Evolutionary conservation across 805 yeast species (phyloP).

Genomic region (Aciculoconidium aculeatum): DNA sequence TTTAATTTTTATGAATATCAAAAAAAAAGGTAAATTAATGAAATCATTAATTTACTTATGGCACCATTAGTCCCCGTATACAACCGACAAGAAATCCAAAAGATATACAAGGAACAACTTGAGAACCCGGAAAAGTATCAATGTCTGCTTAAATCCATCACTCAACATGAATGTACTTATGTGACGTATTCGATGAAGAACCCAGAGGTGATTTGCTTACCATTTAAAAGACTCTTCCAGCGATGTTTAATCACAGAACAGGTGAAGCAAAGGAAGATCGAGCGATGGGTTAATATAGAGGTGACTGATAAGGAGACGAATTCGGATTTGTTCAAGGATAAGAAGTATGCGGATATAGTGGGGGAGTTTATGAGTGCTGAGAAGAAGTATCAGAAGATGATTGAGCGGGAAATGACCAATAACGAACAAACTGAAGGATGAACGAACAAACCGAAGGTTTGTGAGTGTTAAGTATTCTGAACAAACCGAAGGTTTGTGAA

Average conservation of each 20-base stretch:
- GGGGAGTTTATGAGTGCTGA: conserved; percentile 34
- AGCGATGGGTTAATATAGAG: conserved; percentile 36
- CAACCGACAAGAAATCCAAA: conserved; percentile 21
- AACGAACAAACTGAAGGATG: too few relatives aligned
- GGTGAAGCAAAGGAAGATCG: conserved; percentile 20
- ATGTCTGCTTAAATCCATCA: conserved; percentile 28
- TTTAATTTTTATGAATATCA: too few relatives aligned
- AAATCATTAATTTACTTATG: conserved; percentile 16
- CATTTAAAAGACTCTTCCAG: conserved; percentile 38
- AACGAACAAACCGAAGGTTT: too few relatives aligned
- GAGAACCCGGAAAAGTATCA: conserved; percentile 25
- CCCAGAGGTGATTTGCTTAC: conserved; percentile 36
- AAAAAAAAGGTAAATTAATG: too few relatives aligned
- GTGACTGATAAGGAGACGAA: conserved; percentile 31
- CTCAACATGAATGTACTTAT: conserved; percentile 41
- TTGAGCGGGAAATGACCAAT: conserved; percentile 26
- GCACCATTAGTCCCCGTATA: conserved; percentile 42
- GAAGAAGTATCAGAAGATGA: conserved; percentile 27
- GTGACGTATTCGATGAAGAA: conserved; percentile 17
- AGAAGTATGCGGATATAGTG: conserved; percentile 21
- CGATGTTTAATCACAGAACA: conserved; percentile 27
- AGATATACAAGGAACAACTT: conserved; percentile 21
- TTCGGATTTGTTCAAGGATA: conserved; percentile 16
- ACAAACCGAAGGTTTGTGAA: too few relatives aligned
- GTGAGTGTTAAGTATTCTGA: too few relatives aligned